Evolutionary conservation across 2,329 filamentous ascomycete species (phyloP).

Genomic region (Cordyceps cateniannulata): DNA sequence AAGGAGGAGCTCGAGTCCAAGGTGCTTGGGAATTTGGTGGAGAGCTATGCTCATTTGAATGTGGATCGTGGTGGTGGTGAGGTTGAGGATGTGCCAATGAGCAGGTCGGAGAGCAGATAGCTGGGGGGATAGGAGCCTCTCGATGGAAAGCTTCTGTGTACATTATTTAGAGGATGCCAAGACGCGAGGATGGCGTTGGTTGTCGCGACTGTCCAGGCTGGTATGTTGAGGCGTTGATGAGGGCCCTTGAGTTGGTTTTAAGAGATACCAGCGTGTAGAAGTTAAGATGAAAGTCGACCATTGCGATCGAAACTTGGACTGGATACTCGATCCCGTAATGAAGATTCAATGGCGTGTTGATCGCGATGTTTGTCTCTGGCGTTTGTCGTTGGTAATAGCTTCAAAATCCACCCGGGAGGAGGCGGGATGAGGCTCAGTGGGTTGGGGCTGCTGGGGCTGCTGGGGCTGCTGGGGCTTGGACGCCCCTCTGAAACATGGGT

Average conservation of each 20-base stretch:
- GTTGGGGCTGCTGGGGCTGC: no score
- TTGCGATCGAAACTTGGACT: neutral
- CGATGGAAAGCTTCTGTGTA: neutral
- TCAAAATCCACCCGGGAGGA: neutral
- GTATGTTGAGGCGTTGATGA: no score
- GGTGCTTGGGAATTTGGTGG: neutral
- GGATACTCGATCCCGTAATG: neutral
- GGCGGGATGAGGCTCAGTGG: neutral
- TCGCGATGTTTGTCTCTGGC: conserved; percentile 23
- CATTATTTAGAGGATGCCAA: neutral
- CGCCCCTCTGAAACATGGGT: neutral
- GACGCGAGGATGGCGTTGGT: neutral
- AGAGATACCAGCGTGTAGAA: no score
- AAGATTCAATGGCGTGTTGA: conserved; percentile 30
- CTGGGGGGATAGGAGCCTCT: neutral
- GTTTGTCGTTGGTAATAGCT: neutral
- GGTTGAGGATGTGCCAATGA: neutral
- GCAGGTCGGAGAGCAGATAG: neutral
- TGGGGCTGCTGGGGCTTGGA: neutral
- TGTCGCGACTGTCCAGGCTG: neutral
- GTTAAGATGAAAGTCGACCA: no score
- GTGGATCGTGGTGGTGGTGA: neutral
- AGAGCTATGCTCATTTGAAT: neutral
- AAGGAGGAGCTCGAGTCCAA: neutral
- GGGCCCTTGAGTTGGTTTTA: no score